Percentiles rank a stretch among this genome's conserved stretches.
Evolutionary conservation across 2,329 filamentous ascomycete species (phyloP).

Genomic region (Penicillium hesseltinei): DNA sequence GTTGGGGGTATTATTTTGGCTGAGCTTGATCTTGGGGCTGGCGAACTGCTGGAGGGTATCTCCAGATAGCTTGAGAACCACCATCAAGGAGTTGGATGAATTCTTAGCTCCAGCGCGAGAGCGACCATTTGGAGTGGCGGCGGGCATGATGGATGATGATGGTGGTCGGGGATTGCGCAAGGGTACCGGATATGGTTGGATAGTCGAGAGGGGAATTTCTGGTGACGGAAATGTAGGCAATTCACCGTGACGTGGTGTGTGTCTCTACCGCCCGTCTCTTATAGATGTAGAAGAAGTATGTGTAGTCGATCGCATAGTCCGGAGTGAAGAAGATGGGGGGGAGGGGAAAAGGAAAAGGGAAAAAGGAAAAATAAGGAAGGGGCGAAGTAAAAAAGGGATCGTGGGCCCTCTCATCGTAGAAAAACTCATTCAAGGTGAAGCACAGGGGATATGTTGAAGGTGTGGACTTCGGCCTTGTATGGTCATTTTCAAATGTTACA

Average conservation of each 20-base stretch:
- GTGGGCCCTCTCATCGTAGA: conserved; percentile 21
- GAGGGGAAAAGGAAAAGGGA: conserved; percentile 16
- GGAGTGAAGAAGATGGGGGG: conserved; percentile 14
- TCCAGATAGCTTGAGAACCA: conserved; percentile 43
- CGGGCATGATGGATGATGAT: conserved; percentile 20
- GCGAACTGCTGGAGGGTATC: conserved; percentile 38
- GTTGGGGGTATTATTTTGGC: conserved; percentile 18
- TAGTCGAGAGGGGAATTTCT: conserved; percentile 5
- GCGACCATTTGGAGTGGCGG: conserved; percentile 37
- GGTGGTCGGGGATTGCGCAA: neutral
- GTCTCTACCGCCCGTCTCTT: conserved; percentile 23
- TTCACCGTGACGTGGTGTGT: conserved; percentile 24
- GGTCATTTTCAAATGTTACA: neutral
- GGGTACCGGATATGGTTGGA: conserved; percentile 3
- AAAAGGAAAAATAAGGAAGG: conserved; percentile 15
- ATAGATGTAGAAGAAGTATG: conserved; percentile 31
- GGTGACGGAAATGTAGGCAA: conserved; percentile 10
- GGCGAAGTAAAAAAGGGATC: conserved; percentile 26
- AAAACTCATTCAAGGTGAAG: conserved; percentile 7
- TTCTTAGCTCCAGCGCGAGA: conserved; percentile 30
- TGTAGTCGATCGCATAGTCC: conserved; percentile 32
- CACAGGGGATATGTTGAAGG: conserved; percentile 16
- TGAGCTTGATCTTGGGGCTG: neutral
- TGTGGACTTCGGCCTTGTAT: conserved; percentile 5
- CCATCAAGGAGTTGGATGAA: conserved; percentile 17